Base-by-base conservation (phyloP, 2,329 filamentous ascomycete genomes). In the Talaromyces marneffei region DNA sequence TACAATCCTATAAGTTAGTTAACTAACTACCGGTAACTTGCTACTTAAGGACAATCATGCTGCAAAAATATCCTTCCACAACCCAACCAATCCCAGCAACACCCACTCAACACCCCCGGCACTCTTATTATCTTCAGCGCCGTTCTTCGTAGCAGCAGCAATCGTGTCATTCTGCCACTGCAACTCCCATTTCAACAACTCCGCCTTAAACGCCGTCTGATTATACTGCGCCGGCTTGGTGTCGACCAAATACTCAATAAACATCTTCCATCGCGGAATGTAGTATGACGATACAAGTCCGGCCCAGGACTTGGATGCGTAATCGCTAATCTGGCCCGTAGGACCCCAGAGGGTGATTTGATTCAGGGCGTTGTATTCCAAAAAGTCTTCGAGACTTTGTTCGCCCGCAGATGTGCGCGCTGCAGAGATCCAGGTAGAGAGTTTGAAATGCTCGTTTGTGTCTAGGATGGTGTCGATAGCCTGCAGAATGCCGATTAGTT, bases 311-410 rank as follows among this genome's bases (percentile, higher is more conserved):
- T 81, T 82, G 4, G 75, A 77, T 3, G 80, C 79, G 62, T 83
- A 83, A 67, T 83, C 81, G 37, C 67, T 74, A 42, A 83, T 79
- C 65, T 82, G 70, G 14, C 78, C 79, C 0, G 65, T 67, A 0
- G 79, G 79, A 0, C 79, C 80, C 80, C 80, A 83, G 10, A 80
- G 71, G 5, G 81, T 82, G 61, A 83, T 71, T 62, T 82, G 80
- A 54, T 82, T 82, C 12, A 78, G 72, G 6, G 80, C 80, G 50
- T 81, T 74, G 67, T 78, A 80, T 59, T 77, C 74, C 44, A 78
- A 74, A 64, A 77, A 79, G 20, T 74, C 67, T 20, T 74, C 66
- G 0, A 69, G 63, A 6, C 64, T 65, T 68, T 69, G 7, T 57
- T 57, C 14, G 53, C 6, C 20, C 18, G 60, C 42, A 20, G 50